A percentile compares a stretch with the other conserved stretches of the same genome.
phyloP scores from a whole-genome alignment of 495 filamentous ascomycete species.

The Penicillium turbatum region DNA sequence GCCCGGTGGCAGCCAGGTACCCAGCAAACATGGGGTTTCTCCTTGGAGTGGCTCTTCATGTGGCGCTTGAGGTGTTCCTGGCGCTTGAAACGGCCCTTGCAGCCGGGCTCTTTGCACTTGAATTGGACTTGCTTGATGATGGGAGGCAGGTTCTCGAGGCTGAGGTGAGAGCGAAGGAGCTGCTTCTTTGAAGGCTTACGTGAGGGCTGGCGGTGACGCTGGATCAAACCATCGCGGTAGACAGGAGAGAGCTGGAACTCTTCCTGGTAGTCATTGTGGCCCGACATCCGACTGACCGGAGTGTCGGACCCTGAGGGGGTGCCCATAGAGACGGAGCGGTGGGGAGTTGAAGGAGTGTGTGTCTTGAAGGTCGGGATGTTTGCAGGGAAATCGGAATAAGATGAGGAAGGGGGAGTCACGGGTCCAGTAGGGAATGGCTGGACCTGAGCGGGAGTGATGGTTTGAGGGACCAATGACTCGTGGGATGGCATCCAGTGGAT shows the following conservation, averaged over 20 bases:
- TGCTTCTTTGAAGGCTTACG: conserved; percentile 39
- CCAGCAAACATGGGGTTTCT: conserved; percentile 50
- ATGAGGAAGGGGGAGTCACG: conserved; percentile 39
- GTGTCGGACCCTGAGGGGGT: conserved; percentile 38
- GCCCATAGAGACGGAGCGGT: conserved; percentile 39
- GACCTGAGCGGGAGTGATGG: conserved; percentile 38
- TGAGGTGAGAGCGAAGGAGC: conserved; percentile 36
- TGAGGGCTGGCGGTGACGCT: conserved; percentile 33
- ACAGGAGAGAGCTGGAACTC: conserved; percentile 39
- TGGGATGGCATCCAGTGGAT: conserved; percentile 37
- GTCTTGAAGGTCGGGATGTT: conserved; percentile 36
- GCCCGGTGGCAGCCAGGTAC: conserved; percentile 43
- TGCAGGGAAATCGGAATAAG: conserved; percentile 40
- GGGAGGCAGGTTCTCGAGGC: conserved; percentile 38
- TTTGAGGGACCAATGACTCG: conserved; percentile 39
- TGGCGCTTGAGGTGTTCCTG: conserved; percentile 65
- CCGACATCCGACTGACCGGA: conserved; percentile 38
- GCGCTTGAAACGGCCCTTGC: conserved; percentile 53
- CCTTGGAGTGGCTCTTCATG: conserved; percentile 54
- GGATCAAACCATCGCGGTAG: conserved; percentile 33
- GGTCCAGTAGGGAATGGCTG: conserved; percentile 25
- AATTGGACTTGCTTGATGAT: conserved; percentile 46
- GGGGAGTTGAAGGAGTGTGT: conserved; percentile 41
- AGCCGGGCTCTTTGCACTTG: conserved; percentile 46
- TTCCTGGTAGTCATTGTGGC: conserved; percentile 36